Base-by-base conservation (phyloP, 331 rosid species). In the Acacia concinna region DNA sequence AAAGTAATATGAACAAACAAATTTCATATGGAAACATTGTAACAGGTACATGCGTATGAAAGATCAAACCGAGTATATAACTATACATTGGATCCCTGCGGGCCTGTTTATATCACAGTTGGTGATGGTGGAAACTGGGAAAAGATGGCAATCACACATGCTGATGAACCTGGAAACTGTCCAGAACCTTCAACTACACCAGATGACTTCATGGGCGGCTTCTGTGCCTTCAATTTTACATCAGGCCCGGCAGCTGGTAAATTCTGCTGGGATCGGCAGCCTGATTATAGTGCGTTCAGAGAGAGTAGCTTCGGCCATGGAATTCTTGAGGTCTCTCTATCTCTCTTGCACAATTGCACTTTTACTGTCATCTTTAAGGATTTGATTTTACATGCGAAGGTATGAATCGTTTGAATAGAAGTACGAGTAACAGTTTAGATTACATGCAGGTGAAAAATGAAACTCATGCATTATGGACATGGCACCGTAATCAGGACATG, bases 301-400 rank as follows among this genome's bases (percentile, higher is more conserved):
- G 99, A 95, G 82, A 92, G 97, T 76, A 95, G 99, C 86, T 95
- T 92, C 6, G 99, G 99, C 47, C 99, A 95, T 81, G 99, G 99
- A 11, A 91, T 93, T 89, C 87, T 95, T 31, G 97, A 92, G 99
- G 98, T 92, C 52, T 75, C 83, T 64, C 73, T 92, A 46, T 75
- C 83, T 64, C 73, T 13, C 28, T 20, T 35, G 21, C 27, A 6
- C 0, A 31, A 1, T 0, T 18, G n/a, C 43, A 17, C 10, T 59
- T 40, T 17, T 75, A 10, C 40, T 15, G 15, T 32, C 51, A 40
- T 32, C 67, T 74, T 56, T 34, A 37, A 38, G 69, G 17, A 57
- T 11, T 23, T 12, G 14, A 57, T 57, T 27, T 57, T 25, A 57
- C 8, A 25, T 57, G 18, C 18, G 1, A 23, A 23, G 65, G 34